Base-by-base conservation (phyloP, 257 asterid species). In the Cinchona pubescens region DNA sequence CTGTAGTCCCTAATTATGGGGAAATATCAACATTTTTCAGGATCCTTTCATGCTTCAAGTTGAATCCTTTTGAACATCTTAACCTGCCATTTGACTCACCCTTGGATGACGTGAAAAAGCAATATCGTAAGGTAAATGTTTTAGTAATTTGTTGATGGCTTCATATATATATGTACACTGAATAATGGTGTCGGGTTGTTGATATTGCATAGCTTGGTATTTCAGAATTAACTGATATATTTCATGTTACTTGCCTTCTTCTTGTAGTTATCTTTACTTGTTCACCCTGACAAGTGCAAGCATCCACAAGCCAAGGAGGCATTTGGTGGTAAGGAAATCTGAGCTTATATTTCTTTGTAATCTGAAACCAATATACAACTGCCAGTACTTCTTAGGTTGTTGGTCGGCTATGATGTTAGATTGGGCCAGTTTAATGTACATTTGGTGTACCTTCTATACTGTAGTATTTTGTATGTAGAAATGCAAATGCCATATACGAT, bases 301-400 rank as follows among this genome's bases (percentile, higher is more conserved):
- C 98, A 95, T 86, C 96, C 98, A 67, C 96, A 91, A 89, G 93
- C 99, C 30, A 95, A 90, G 91, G 99, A 95, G 83, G 99, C 99
- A 67, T 94, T 94, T 84, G 96, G 88, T 79, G 97, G 99, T 94
- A 90, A 86, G 66, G 45, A 70, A 60, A 34, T 76, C 48, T n/a
- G 42, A 8, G 37, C 60, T 43, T 37, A 49, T 60, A 6, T 43
- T 71, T 71, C 27, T 38, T 12, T 65, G 67, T 27, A 10, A 10
- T 63, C 49, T 0, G 14, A 5, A 37, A 74, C 29, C 21, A 61
- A 21, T 32, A 61, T 43, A 53, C 25, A 62, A 64, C 43, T 46
- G 7, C 21, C 30, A 40, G 58, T 30, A 72, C 42, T 21, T 16
- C 7, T 32, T 34, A 29, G 55, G 42, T 29, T 42, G 7, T 34